phyloP scores from a whole-genome alignment of 1,284 basidiomycete genomes.

The Xerocomus amazonicus region DNA sequence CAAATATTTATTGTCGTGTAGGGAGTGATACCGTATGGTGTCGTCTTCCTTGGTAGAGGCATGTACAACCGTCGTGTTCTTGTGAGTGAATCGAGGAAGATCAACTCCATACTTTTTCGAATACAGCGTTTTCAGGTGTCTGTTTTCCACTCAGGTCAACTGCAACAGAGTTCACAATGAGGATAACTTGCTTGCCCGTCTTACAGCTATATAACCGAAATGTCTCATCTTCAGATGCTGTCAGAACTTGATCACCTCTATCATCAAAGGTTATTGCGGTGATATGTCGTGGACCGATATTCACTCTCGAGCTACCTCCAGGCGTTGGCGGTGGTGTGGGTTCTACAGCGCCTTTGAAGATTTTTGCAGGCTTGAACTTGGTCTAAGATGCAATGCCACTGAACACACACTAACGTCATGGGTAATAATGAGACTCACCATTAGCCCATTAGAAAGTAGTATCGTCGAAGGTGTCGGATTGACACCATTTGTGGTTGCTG shows the following conservation, averaged over 20 bases:
- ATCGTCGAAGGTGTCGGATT: constrained; percentile 31
- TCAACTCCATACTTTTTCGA: constrained; percentile 98
- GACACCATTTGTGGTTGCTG: constrained; percentile 36
- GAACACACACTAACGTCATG: neutral
- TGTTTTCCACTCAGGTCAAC: constrained; percentile 28
- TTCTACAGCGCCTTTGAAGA: constrained; percentile 80
- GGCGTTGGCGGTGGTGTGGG: constrained; percentile 49
- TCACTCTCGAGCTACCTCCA: constrained; percentile 39
- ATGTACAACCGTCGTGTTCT: constrained; percentile 79
- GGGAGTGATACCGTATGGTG: constrained; percentile 89
- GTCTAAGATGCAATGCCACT: constrained; percentile 37
- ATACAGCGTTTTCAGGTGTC: constrained; percentile 74
- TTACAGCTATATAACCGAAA: constrained; percentile 88
- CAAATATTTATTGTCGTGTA: constrained; percentile 95
- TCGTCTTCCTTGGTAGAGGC: constrained; percentile 96
- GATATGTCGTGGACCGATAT: constrained; percentile 61
- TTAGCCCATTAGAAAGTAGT: constrained; percentile 41
- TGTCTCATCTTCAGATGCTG: constrained; percentile 90
- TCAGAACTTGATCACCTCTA: constrained; percentile 80
- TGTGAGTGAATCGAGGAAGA: constrained; percentile 92
- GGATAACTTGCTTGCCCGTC: constrained; percentile 82
- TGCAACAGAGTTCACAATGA: constrained; percentile 20
- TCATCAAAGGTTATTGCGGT: constrained; percentile 92
- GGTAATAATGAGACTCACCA: constrained; percentile 38
- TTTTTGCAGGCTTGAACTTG: constrained; percentile 84